Percentiles rank a stretch among this genome's conserved stretches.
These are phyloP conservation scores for Plasmodium sp. DNA, from an alignment of 169 alveolate species.

Conservation along the genomic window DNA sequence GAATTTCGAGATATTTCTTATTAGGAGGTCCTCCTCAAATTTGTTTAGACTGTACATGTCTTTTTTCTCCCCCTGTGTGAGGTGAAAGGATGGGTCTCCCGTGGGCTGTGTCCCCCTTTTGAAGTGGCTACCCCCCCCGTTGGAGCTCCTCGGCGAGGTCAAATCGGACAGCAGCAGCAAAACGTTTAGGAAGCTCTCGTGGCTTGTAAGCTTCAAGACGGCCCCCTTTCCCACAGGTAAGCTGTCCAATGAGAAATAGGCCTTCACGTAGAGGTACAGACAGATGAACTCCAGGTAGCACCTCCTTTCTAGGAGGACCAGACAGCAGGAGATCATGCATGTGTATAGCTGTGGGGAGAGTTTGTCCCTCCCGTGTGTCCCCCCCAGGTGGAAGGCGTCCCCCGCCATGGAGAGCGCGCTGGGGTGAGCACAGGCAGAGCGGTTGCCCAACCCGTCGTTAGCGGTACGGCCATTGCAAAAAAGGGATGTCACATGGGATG, in stretches of 20 bases:
- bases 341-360: slow-evolving; percentile 10
- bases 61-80: background rate
- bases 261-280: slow-evolving; percentile 30
- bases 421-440: background rate
- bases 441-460: background rate
- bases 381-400: background rate
- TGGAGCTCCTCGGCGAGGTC: background rate
- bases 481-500: background rate
- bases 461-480: background rate
- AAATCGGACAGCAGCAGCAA: slow-evolving; percentile 10
- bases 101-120: background rate
- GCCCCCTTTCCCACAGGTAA: background rate
- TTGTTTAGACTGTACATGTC: background rate
- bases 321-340: slow-evolving; percentile 6
- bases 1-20: background rate
- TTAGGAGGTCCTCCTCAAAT: slow-evolving; percentile 16
- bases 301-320: slow-evolving; percentile 31
- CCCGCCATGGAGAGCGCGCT: background rate
- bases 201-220: slow-evolving; percentile 12
- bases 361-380: background rate
- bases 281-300: slow-evolving; percentile 47
- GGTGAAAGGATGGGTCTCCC: background rate
- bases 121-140: background rate
- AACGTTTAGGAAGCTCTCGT: slow-evolving; percentile 14
- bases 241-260: slow-evolving; percentile 15